Base-by-base conservation (phyloP, 768 basidiomycete species). In the Leccinum ochraceum region DNA sequence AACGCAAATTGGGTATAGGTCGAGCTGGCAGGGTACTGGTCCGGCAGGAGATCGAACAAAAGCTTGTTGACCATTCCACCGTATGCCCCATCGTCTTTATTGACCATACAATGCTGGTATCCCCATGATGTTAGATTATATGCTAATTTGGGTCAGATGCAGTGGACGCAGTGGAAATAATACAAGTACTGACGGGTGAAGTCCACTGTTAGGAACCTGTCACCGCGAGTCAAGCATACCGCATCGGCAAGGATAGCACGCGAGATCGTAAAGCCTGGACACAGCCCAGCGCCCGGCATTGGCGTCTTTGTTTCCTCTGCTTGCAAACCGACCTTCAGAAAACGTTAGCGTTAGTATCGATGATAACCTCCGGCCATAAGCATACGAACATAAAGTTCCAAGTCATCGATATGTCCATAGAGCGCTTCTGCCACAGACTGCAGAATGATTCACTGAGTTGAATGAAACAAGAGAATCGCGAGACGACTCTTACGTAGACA, bases 1-100 rank as follows among this genome's bases (percentile, higher is more conserved):
- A 95, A 89, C 10, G 93, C 91, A 81, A 94, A 94, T 69, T 89
- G 86, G 1, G 85, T 89, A 66, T 91, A 90, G 3, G 80, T 80
- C 13, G 86, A 88, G 13, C 82, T 79, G 22, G 79, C 75, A 10
- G 85, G 83, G 71, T 89, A 94, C 63, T 88, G 79, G 22, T 85
- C 24, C 1, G 91, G 91, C 30, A 94, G 77, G 20, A 84, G 85
- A 53, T 82, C 80, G 79, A 89, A 88, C 57, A 94, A 80, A 24
- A 94, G 76, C 66, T 84, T 88, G 16, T 83, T 84, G 62, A 94
- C 79, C 74, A 90, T 81, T n/a, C 90, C 91, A 16, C 91, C 92
- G 60, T 81, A 87, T 0, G 90, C 89, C 26, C 90, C 88, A 63
- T 92, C 87, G 42, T 80, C 67, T 32, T 75, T 68, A 73, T 90